Evolutionary conservation across 371 early-diverging fungal species (phyloP).

Genomic region (Fennellomyces sp.): DNA sequence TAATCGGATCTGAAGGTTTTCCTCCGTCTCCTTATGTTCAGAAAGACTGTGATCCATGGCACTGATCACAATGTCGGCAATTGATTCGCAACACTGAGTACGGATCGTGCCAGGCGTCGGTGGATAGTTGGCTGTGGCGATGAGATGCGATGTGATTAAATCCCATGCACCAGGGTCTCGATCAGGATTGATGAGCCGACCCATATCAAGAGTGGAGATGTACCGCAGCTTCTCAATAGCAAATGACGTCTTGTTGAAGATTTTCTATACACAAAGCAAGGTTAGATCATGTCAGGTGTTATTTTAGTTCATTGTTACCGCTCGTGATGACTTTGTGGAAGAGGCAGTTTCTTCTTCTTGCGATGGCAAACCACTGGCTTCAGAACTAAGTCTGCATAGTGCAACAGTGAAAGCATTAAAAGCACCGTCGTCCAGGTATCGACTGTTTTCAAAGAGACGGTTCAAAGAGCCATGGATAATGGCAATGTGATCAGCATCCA

Average conservation of each 20-base stretch:
- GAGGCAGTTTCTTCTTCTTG: conserved; percentile 30
- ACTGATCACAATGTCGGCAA: conserved; percentile 77
- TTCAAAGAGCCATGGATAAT: conserved; percentile 58
- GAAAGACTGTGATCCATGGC: conserved; percentile 72
- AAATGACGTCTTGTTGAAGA: conserved; percentile 78
- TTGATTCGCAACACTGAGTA: conserved; percentile 80
- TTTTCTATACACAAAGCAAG: conserved; percentile 38
- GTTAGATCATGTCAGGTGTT: not conserved
- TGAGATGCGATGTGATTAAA: conserved; percentile 73
- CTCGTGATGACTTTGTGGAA: conserved; percentile 31
- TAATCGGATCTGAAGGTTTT: conserved; percentile 59
- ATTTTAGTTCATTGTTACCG: conserved; percentile 19
- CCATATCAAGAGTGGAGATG: conserved; percentile 72
- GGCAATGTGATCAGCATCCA: conserved; percentile 59
- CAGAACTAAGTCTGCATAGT: conserved; percentile 71
- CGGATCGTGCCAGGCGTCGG: conserved; percentile 66
- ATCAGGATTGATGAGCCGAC: conserved; percentile 62
- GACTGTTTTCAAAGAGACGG: conserved; percentile 76
- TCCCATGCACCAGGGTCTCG: conserved; percentile 64
- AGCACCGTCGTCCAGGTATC: conserved; percentile 60
- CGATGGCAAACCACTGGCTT: conserved; percentile 56
- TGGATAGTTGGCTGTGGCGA: conserved; percentile 76
- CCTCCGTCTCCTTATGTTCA: conserved; percentile 52
- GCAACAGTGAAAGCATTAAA: conserved; percentile 73
- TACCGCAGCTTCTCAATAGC: conserved; percentile 83